These are phyloP conservation scores for Luffa acutangula DNA, from an alignment of 306 rosid species.

Conservation along the genomic window DNA sequence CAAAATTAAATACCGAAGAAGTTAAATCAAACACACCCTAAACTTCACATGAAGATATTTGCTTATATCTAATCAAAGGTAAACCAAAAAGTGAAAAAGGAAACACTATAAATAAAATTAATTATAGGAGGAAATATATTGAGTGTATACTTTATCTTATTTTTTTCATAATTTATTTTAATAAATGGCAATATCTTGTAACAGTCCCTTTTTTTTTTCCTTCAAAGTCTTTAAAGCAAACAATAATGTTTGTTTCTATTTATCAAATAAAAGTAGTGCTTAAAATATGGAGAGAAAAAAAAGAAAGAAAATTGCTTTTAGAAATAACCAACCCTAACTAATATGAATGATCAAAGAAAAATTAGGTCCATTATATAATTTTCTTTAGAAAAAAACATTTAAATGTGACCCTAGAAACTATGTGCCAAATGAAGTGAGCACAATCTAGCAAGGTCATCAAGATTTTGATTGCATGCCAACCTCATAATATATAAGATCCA, in stretches of 20 bases:
- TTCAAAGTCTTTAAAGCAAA: too few species aligned
- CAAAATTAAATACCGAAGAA: too few species aligned
- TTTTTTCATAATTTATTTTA: neutral
- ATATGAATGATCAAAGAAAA: neutral
- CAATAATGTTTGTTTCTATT: too few species aligned
- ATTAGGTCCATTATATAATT: neutral
- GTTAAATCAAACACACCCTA: too few species aligned
- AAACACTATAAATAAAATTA: too few species aligned
- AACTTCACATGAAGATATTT: neutral
- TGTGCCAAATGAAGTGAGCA: neutral
- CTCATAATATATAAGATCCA: constrained; percentile 1
- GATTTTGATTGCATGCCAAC: neutral
- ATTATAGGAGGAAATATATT: too few species aligned
- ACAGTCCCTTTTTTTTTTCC: too few species aligned
- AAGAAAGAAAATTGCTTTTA: neutral
- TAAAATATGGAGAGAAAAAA: neutral
- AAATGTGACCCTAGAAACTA: neutral
- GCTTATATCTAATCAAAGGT: neutral
- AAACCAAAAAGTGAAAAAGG: too few species aligned
- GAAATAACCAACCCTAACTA: neutral
- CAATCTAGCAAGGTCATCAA: neutral
- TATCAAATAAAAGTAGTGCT: neutral
- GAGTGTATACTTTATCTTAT: too few species aligned
- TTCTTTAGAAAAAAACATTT: neutral
- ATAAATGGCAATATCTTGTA: too few species aligned